Base-by-base conservation (phyloP, 805 yeast species). In the Saccharomycopsis fibuligera region DNA sequence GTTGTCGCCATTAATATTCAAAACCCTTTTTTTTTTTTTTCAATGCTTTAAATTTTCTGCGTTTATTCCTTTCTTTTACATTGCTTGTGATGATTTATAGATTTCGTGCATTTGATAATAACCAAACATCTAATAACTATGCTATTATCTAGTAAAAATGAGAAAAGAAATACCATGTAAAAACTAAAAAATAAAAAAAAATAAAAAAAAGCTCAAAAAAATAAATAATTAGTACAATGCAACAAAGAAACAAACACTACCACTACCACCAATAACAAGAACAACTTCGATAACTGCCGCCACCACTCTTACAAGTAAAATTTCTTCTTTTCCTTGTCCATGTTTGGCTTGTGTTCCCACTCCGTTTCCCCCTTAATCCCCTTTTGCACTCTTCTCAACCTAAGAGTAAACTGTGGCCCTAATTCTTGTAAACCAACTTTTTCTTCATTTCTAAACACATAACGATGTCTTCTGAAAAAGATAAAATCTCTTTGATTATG, bases 401-500 rank as follows among this genome's bases (percentile, higher is more conserved):
- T 83, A 63, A 93, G 68, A 1, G 99, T 93, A 65, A 93, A 93
- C 65, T 90, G 97, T 1, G 99, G 99, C 0, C 99, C 99, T 39
- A 93, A 69, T 62, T 93, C 99, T 61, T 93, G 99, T 44, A 93
- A 68, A 5, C 98, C 99, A 1, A 91, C 97, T 58, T 80, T 82
- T 64, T 88, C 95, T 57, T 89, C 96, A 62, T 88, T 86, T 61
- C 78, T 75, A 68, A 93, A 93, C 1, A 88, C 71, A 59, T 93
- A 93, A 60, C 99, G 77, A 62, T 93, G 99, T 68, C 97, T 79
- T 68, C 99, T 78, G 74, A 93, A 91, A 60, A 93, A 93, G 38
- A 93, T 86, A 63, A 75, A 93, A 65, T 93, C 99, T 72, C 99
- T 76, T 65, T 93, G 99, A 63, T 93, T 93, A 64, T 93, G 99